Evolutionary conservation across 1,284 basidiomycete genomes (phyloP).

Genomic region (Amylostereum chailletii): DNA sequence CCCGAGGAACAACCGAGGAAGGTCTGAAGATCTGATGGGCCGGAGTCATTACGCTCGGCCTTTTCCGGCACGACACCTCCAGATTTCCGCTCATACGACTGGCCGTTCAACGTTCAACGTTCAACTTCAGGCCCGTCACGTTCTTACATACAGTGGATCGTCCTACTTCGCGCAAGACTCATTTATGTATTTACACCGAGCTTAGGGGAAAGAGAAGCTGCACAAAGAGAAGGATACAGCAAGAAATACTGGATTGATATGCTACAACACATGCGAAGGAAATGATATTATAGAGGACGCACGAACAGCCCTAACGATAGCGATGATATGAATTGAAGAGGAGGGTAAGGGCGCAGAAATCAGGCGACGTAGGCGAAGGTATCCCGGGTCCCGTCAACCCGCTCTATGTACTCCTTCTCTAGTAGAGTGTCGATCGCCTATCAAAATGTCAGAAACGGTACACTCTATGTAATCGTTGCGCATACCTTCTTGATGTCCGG

Average conservation of each 20-base stretch:
- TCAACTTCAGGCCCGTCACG: too few relatives aligned
- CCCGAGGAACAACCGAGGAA: too few relatives aligned
- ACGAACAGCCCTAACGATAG: neutral
- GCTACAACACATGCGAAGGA: slow-evolving; percentile 5
- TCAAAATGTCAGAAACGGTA: slow-evolving; percentile 20
- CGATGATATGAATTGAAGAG: neutral
- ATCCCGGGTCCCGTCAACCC: slow-evolving; percentile 76
- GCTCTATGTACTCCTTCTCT: slow-evolving; percentile 97
- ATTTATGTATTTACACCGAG: slow-evolving; percentile 10
- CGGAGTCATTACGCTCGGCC: too few relatives aligned
- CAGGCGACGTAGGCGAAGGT: slow-evolving; percentile 73
- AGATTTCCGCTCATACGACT: too few relatives aligned
- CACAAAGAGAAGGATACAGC: neutral
- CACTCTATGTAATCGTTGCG: slow-evolving; percentile 1
- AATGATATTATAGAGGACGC: neutral
- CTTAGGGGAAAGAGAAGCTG: neutral
- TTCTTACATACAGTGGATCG: too few relatives aligned
- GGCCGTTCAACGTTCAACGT: too few relatives aligned
- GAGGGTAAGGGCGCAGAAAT: slow-evolving; percentile 12
- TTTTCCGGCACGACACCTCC: too few relatives aligned
- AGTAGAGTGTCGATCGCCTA: slow-evolving; percentile 95
- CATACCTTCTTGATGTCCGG: slow-evolving; percentile 84
- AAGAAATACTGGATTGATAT: slow-evolving; percentile 6
- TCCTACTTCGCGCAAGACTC: too few relatives aligned
- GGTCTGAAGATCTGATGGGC: too few relatives aligned